Percentiles rank a stretch among this genome's conserved stretches.
Evolutionary conservation across 495 filamentous ascomycete species (phyloP).

Genomic region (Neurospora tetrasperma): DNA sequence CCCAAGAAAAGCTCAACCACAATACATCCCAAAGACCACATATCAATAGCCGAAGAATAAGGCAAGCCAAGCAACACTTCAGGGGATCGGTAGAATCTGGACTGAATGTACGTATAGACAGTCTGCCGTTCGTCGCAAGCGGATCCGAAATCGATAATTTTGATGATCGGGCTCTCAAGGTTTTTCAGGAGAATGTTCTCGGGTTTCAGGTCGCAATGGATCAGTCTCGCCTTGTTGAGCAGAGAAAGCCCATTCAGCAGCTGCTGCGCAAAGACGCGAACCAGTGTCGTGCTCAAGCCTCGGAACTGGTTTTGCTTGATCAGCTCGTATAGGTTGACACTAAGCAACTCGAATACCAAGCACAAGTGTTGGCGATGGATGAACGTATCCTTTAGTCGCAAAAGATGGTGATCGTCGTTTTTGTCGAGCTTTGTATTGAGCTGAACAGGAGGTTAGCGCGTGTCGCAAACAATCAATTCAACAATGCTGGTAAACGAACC

Average conservation of each 20-base stretch:
- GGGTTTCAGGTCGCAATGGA: slow-evolving; percentile 97
- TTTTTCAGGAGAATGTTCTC: slow-evolving; percentile 99
- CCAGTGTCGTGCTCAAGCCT: slow-evolving; percentile 91
- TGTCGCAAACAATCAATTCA: background rate
- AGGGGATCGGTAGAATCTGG: slow-evolving; percentile 93
- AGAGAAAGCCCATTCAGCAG: slow-evolving; percentile 84
- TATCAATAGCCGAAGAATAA: slow-evolving; percentile 97
- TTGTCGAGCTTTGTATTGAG: slow-evolving; percentile 98
- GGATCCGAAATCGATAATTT: slow-evolving; percentile 99
- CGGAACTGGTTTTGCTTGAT: slow-evolving; percentile 99
- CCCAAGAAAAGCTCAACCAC: slow-evolving; percentile 97
- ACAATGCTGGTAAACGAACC: slow-evolving; percentile 40
- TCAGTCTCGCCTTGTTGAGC: slow-evolving; percentile 91
- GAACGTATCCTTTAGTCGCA: slow-evolving; percentile 95
- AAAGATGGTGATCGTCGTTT: slow-evolving; percentile 96
- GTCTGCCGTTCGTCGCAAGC: slow-evolving; percentile 98
- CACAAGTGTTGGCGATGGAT: slow-evolving; percentile 97
- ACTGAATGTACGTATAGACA: slow-evolving; percentile 99
- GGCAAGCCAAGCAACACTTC: slow-evolving; percentile 91
- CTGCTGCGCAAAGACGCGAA: slow-evolving; percentile 97
- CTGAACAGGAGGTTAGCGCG: slow-evolving; percentile 33
- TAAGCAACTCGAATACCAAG: slow-evolving; percentile 92
- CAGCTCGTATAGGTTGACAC: slow-evolving; percentile 95
- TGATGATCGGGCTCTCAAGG: slow-evolving; percentile 98
- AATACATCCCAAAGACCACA: slow-evolving; percentile 99